Evolutionary conservation across 805 yeast genomes (phyloP).

Genomic region (Babjeviella inositovora): DNA sequence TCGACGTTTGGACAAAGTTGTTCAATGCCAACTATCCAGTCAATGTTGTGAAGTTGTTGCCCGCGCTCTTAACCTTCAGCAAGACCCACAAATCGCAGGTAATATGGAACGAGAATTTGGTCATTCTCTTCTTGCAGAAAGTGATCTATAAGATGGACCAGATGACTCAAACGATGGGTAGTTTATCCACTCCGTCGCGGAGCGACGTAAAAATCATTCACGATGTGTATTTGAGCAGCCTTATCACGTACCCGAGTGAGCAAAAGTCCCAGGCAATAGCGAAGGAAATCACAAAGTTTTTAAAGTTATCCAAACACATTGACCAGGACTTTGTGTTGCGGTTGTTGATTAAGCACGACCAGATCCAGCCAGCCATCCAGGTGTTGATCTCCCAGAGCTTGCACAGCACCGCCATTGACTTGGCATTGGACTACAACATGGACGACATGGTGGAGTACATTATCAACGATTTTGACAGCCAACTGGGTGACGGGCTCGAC

Average conservation of each 20-base stretch:
- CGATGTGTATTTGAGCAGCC: constrained; percentile 54
- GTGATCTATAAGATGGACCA: constrained; percentile 28
- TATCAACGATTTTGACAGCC: constrained; percentile 1
- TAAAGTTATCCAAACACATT: constrained; percentile 18
- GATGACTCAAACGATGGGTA: too few species aligned
- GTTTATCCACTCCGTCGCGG: too few species aligned
- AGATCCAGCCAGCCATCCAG: constrained; percentile 50
- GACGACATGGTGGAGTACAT: constrained; percentile 32
- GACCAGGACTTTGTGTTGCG: constrained; percentile 68
- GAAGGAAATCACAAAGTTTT: constrained; percentile 14
- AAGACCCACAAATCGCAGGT: constrained; percentile 22
- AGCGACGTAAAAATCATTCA: constrained; percentile 36
- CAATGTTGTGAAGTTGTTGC: constrained; percentile 39
- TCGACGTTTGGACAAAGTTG: constrained; percentile 64
- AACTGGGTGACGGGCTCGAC: not conserved
- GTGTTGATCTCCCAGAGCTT: constrained; percentile 54
- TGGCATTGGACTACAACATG: constrained; percentile 51
- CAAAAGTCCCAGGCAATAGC: constrained; percentile 2
- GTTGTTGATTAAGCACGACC: constrained; percentile 44
- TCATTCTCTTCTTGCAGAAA: constrained; percentile 44
- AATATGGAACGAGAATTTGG: constrained; percentile 36
- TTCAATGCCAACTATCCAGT: too few species aligned
- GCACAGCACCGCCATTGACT: constrained; percentile 65
- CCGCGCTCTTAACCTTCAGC: constrained; percentile 61
- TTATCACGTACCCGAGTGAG: constrained; percentile 27